Evolutionary conservation across 2,329 filamentous ascomycete genomes (phyloP).

Genomic region (Polytolypa hystricis): DNA sequence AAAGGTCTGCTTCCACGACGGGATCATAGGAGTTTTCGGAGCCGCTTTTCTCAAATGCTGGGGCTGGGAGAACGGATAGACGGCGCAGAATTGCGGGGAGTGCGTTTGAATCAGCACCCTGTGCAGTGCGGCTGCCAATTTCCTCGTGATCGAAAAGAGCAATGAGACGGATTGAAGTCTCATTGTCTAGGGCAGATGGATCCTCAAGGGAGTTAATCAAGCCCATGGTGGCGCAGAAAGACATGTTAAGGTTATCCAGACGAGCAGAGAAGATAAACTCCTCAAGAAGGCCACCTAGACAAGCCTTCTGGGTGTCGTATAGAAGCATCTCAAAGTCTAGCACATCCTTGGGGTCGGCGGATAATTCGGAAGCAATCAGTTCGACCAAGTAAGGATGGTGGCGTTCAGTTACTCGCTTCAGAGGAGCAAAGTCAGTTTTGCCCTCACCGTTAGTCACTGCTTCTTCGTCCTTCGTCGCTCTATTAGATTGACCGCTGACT

Average conservation of each 20-base stretch:
- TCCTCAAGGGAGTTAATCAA: conserved; percentile 67
- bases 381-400: conserved; percentile 84
- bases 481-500: conserved; percentile 38
- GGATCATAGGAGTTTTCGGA: conserved; percentile 22
- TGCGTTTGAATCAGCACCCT: conserved; percentile 87
- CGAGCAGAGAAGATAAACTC: conserved; percentile 96
- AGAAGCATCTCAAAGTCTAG: conserved; percentile 95
- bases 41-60: conserved; percentile 42
- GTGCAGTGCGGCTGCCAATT: conserved; percentile 82
- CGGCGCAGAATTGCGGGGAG: conserved; percentile 78
- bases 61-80: conserved; percentile 64
- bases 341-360: conserved; percentile 57
- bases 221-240: conserved; percentile 79
- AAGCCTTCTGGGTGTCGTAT: conserved; percentile 87
- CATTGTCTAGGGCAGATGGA: conserved; percentile 56
- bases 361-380: conserved; percentile 69
- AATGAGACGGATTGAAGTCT: conserved; percentile 77
- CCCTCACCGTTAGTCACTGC: conserved; percentile 21
- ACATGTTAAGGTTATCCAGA: conserved; percentile 93
- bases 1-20: conserved; percentile 45
- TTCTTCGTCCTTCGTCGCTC: conserved; percentile 35
- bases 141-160: conserved; percentile 97
- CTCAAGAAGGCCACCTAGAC: conserved; percentile 77
- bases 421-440: conserved; percentile 49
- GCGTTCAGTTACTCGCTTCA: conserved; percentile 66